Evolutionary conservation across 345 rosid species (phyloP), one percentile per base, ranked within the genome.

Genomic region (Aquilaria sinensis): DNA sequence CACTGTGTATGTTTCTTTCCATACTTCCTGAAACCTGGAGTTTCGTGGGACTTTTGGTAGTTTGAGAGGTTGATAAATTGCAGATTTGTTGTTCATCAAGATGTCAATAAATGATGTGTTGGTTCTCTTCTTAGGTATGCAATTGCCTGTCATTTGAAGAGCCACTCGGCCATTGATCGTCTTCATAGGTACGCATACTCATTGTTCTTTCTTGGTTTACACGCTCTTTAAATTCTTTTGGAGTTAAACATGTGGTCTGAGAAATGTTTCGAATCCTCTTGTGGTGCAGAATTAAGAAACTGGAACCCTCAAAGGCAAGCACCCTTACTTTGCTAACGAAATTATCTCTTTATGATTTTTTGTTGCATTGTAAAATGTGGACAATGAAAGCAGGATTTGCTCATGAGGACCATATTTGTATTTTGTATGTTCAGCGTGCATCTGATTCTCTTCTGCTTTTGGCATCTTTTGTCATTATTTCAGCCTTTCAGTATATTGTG

Each of bases 401-500:
- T 57, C 16, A 1, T 56, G 51, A 12, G 5, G 23, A 6, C 2
- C 11, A 37, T 45, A n/a, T 54, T 10, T 13, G 0, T 63, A 4
- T 48, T 15, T 70, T 9, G 8, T 37, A 9, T 6, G 43, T 55
- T 47, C 30, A 59, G 53, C 54, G 47, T 50, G 52, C 37, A 5
- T 51, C 16, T 29, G 62, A 2, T 52, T 50, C 8, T 2, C 29
- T 72, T 57, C 8, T 47, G 54, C 50, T 51, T 48, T 63, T 67
- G 34, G 56, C 65, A 33, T 64, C 65, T 54, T 12, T 15, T 45
- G 64, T 30, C 54, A 41, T 12, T 58, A 57, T 52, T 74, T 87
- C 86, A 93, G 96, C 98, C 97, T 45, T 88, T 93, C 48, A 93
- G 98, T 80, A 90, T 93, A 75, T 78, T 93, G 60, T 93, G 98